A percentile compares a stretch with the other conserved stretches of the same genome.
Conservation (phyloP, 2,329 filamentous ascomycete species). For the Metarhizium guizhouense region DNA sequence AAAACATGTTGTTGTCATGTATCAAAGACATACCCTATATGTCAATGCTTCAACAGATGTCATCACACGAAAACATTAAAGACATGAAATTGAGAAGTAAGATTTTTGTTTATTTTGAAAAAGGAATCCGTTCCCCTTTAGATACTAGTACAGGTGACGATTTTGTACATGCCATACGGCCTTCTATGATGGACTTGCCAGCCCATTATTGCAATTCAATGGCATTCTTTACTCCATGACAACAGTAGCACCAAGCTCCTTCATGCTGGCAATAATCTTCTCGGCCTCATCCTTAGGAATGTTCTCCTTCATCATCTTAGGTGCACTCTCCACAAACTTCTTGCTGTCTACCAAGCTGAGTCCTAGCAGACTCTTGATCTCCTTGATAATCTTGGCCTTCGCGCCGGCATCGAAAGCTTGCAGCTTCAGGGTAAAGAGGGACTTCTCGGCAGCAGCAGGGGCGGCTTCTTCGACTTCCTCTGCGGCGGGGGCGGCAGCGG, state of each 20-base stretch:
- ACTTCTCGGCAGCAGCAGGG: constrained; percentile 87
- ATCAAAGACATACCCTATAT: too few relatives aligned
- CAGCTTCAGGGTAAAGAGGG: constrained; percentile 93
- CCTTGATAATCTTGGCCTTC: constrained; percentile 99
- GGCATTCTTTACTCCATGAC: constrained; percentile 67
- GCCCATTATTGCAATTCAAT: constrained; percentile 3
- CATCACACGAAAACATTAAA: neutral
- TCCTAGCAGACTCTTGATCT: constrained; percentile 93
- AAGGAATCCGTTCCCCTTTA: constrained; percentile 11
- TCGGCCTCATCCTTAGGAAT: constrained; percentile 98
- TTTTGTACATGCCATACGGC: constrained; percentile 29
- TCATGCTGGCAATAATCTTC: constrained; percentile 94
- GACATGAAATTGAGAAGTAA: neutral
- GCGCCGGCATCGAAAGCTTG: constrained; percentile 76
- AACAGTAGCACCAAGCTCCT: constrained; percentile 83
- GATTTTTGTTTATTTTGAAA: neutral
- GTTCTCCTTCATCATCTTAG: constrained; percentile 98
- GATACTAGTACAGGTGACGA: constrained; percentile 27
- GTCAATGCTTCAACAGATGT: neutral
- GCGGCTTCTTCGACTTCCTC: constrained; percentile 85
- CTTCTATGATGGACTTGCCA: constrained; percentile 21
- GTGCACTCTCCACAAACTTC: constrained; percentile 98
- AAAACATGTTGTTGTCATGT: too few relatives aligned
- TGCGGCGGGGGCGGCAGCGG: constrained; percentile 53
- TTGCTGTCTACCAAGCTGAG: constrained; percentile 97